Base-by-base conservation (phyloP, 1,284 basidiomycete species). In the Pulchroboletus neoregius region DNA sequence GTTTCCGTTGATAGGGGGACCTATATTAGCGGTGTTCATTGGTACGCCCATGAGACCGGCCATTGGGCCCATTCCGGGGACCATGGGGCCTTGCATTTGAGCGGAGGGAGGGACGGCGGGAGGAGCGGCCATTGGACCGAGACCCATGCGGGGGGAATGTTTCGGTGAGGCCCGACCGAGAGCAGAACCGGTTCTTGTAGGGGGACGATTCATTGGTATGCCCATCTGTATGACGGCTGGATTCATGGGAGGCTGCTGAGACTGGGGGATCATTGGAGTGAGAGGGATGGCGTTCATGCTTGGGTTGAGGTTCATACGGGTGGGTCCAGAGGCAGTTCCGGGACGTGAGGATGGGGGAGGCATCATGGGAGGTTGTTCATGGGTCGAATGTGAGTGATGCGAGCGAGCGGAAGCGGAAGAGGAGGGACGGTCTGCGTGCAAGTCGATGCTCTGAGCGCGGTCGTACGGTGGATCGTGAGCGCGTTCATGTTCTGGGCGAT, bases 341-440 rank as follows among this genome's bases (percentile, higher is more conserved):
- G 61, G 61, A 33, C 61, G 62, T 1, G 63, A 65, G 34, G 6
- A 39, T 4, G 52, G 56, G 1, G 60, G 63, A n/a, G 46, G 63
- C 55, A 57, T 61, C 40, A 65, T 50, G 4, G 44, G 49, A 11
- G 36, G 6, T 38, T 49, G 16, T 16, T 65, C 62, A 35, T 51
- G 55, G 33, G 50, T 28, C n/a, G 41, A 44, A 34, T 64, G 60
- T 0, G 57, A 53, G 43, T 65, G 62, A n/a, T 58, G 62, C 3
- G 62, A 65, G 37, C 63, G 63, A n/a, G 45, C 56, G 11, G 61
- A 66, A 6, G 61, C 53, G 4, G 64, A 61, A 6, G 61, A 63
- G 8, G 56, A 60, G 3, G 60, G 63, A 2, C 60, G 54, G 46
- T 62, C 63, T 9, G 37, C 35, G 22, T 50, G 51, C 11, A 51